Conservation (phyloP, 192 early-diverging fungal species). For the Spinellus fusiger region DNA sequence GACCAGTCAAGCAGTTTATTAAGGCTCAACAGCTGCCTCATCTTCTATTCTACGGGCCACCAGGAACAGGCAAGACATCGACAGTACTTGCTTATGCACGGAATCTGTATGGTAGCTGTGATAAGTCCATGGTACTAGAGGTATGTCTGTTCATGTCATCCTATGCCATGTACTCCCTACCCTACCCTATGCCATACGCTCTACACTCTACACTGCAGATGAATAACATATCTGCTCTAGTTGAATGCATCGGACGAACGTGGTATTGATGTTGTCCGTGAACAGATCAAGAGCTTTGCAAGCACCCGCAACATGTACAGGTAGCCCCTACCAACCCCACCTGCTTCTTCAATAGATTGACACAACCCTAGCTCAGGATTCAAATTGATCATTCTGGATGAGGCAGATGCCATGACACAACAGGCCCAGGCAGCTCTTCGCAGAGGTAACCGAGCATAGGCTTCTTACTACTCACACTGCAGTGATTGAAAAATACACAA, state of each 20-base stretch:
- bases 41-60: conserved; percentile 96
- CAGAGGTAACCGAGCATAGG: conserved; percentile 47
- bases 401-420: conserved; percentile 95
- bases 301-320: conserved; percentile 90
- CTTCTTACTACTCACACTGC: not conserved
- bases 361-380: conserved; percentile 60
- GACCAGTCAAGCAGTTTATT: conserved; percentile 77
- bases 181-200: no score
- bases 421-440: conserved; percentile 89
- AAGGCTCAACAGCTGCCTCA: conserved; percentile 90
- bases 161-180: no score
- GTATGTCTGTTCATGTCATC: conserved; percentile 30
- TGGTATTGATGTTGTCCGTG: conserved; percentile 95
- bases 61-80: conserved; percentile 96
- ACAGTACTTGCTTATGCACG: conserved; percentile 92
- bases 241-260: conserved; percentile 98
- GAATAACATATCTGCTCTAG: no score
- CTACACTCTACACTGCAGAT: no score
- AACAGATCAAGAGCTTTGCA: conserved; percentile 98
- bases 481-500: conserved; percentile 98
- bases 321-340: conserved; percentile 1
- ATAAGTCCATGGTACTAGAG: conserved; percentile 90
- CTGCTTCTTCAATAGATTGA: not conserved
- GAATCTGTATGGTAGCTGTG: conserved; percentile 77
- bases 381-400: conserved; percentile 96